phyloP scores from a whole-genome alignment of 2,329 filamentous ascomycete species.

The Paecilomyces sp. region DNA sequence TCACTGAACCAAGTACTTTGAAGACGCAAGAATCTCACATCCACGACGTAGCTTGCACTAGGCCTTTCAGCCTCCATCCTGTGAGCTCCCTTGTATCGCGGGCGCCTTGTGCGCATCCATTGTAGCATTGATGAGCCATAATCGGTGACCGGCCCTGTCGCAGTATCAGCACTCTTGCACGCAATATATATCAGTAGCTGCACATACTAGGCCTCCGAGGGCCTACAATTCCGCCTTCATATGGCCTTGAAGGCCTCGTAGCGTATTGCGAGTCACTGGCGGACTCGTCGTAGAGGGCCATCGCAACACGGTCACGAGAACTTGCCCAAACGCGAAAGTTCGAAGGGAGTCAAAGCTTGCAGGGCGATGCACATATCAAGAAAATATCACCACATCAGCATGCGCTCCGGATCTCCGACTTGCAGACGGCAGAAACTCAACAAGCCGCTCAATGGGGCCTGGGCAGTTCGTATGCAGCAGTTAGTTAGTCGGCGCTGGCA shows the following conservation, averaged over 20 bases:
- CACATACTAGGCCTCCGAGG: conserved; percentile 35
- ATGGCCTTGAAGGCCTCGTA: conserved; percentile 23
- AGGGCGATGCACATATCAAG: background rate
- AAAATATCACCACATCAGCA: background rate
- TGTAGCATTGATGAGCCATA: conserved; percentile 85
- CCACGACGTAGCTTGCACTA: conserved; percentile 80
- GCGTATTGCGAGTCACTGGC: conserved; percentile 25
- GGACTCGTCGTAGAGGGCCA: conserved; percentile 35
- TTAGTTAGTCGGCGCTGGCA: background rate
- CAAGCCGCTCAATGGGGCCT: background rate
- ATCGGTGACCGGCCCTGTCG: conserved; percentile 77
- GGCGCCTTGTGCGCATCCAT: conserved; percentile 79
- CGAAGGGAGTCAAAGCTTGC: background rate
- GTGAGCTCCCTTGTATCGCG: conserved; percentile 65
- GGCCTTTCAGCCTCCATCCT: conserved; percentile 74
- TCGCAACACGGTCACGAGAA: conserved; percentile 11
- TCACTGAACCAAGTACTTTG: background rate
- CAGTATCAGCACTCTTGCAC: background rate
- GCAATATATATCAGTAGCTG: background rate
- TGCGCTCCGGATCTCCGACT: background rate
- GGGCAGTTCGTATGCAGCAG: background rate
- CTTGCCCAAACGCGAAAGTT: background rate
- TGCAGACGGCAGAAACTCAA: background rate
- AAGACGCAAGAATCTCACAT: conserved; percentile 51
- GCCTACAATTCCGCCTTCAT: conserved; percentile 26